Evolutionary conservation across 1,284 basidiomycete genomes (phyloP), one percentile per base, ranked within the genome.

Genomic region (Golubevia sp.): DNA sequence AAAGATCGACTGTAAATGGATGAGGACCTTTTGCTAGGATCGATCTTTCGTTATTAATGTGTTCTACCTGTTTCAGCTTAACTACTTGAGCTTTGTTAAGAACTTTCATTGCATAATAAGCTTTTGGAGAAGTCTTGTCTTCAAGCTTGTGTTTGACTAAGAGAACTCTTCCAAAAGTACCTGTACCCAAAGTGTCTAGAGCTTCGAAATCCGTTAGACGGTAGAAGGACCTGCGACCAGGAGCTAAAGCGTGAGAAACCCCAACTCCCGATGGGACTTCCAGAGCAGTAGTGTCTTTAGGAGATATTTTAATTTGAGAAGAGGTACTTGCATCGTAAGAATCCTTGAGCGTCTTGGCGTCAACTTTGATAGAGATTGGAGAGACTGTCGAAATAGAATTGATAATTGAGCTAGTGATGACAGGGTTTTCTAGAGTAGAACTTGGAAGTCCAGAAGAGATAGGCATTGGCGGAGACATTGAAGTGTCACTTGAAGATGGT

Each of bases 41-140:
- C 61, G 56, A 66, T 24, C 68, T 64, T 58, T 78, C 76, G 52
- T 67, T 70, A 56, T 71, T 73, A 60, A 69, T 63, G 56, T 78
- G 76, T 54, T 74, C 68, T 18, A 78, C 69, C 53, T 78, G 76
- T 60, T 72, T 71, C 26, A 77, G 59, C 49, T 59, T 56, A 53
- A 78, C 61, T 7, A 78, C 51, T 24, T 77, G 64, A 15, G 62
- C 18, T 59, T 78, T 78, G 52, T 67, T 66, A 23, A 78, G 56
- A 50, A 75, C 73, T 60, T 78, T 78, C 59, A 78, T 62, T 15
- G 76, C 76, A 64, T 73, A 78, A 61, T 78, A 77, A 11, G 71
- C 55, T 18, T 60, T 58, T 15, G 69, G 71, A 18, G 67, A 61
- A 3, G 59, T 21, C 3, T 55, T 13, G 11, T 61, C 48, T 44